Evolutionary conservation across 1,284 basidiomycete genomes (phyloP).

Genomic region (Boletus semigastroideus): DNA sequence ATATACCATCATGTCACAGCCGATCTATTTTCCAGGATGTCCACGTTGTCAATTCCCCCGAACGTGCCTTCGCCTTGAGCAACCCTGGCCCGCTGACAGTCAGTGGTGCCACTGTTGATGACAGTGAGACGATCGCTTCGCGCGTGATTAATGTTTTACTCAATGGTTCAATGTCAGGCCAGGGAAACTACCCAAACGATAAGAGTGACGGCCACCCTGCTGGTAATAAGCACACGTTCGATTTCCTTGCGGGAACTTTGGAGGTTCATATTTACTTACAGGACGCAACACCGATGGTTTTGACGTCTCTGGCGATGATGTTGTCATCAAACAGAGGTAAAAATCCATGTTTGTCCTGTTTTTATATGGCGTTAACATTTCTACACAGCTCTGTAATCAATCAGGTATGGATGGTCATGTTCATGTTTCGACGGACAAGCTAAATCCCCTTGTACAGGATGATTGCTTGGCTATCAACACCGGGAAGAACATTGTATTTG

Average conservation of each 20-base stretch:
- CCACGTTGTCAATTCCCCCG: conserved; percentile 47
- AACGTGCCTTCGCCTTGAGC: conserved; percentile 36
- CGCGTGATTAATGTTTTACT: background rate
- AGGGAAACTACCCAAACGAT: conserved; percentile 33
- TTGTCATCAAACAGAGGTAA: conserved; percentile 43
- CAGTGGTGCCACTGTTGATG: conserved; percentile 39
- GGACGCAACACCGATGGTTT: conserved; percentile 61
- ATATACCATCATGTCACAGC: background rate
- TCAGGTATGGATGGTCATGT: conserved; percentile 21
- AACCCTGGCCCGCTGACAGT: conserved; percentile 36
- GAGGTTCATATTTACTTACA: conserved; percentile 10
- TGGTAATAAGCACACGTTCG: conserved; percentile 12
- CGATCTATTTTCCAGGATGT: conserved; percentile 30
- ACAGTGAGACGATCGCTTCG: conserved; percentile 34
- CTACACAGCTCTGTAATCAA: conserved; percentile 26
- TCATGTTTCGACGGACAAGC: background rate
- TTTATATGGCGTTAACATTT: conserved; percentile 2
- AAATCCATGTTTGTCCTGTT: conserved; percentile 7
- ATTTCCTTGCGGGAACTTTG: background rate
- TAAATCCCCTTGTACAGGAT: conserved; percentile 39
- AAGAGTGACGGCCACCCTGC: conserved; percentile 21
- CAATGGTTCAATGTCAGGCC: conserved; percentile 28
- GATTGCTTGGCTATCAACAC: conserved; percentile 64
- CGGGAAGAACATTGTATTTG: conserved; percentile 55
- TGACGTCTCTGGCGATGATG: conserved; percentile 43